A percentile compares a stretch with the other conserved stretches of the same genome.
Conservation (phyloP, 257 asterid species). For the Avicennia marina region DNA sequence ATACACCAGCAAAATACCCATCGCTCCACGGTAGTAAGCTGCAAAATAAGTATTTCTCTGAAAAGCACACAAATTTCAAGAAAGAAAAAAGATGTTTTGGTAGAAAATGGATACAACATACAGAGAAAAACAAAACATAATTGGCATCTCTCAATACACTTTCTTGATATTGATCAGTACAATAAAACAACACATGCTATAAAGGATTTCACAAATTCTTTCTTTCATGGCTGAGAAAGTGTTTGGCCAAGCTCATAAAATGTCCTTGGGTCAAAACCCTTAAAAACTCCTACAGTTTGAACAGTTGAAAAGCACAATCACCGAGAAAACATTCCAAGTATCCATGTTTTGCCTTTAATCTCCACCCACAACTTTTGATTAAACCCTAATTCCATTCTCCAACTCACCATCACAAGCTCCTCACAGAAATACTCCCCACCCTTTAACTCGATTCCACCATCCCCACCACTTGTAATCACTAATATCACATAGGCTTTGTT, state of each 20-base stretch:
- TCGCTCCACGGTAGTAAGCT: conserved; percentile 93
- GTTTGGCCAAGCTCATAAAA: too few species aligned
- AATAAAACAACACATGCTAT: too few species aligned
- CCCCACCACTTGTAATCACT: too few species aligned
- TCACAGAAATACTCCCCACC: not conserved
- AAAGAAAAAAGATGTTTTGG: not conserved
- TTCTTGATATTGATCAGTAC: too few species aligned
- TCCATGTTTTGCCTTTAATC: not conserved
- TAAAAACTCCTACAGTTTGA: not conserved
- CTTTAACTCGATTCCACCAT: not conserved
- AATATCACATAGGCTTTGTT: too few species aligned
- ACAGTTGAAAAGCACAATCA: not conserved
- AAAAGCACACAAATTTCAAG: not conserved
- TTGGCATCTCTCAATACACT: too few species aligned
- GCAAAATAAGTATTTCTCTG: conserved; percentile 20
- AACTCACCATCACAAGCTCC: not conserved
- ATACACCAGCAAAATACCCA: conserved; percentile 84
- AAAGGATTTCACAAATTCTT: not conserved
- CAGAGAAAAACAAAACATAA: not conserved
- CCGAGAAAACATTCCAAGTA: too few species aligned
- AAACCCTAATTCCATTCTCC: not conserved
- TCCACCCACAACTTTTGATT: not conserved
- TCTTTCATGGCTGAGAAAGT: too few species aligned
- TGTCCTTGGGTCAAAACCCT: too few species aligned
- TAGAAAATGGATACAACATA: not conserved